A percentile compares a stretch with the other conserved stretches of the same genome.
Evolutionary conservation across 2,329 filamentous ascomycete species (phyloP).

Genomic region (Dichotomopilus funicola): DNA sequence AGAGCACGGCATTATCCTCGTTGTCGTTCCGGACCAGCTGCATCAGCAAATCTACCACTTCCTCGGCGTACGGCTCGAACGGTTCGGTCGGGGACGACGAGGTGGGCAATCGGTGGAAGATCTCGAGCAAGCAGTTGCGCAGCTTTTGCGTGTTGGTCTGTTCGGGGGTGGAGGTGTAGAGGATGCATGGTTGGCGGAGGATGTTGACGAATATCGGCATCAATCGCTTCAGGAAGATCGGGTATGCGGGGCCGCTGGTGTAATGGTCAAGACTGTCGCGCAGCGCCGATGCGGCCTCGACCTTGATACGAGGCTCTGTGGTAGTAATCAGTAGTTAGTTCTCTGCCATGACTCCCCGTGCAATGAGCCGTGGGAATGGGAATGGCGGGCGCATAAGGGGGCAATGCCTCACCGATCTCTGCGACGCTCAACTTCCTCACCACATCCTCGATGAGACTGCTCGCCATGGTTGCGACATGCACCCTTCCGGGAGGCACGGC

Average conservation of each 20-base stretch:
- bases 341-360: too few species aligned
- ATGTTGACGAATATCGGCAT: constrained; percentile 86
- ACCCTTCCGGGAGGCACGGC: constrained; percentile 29
- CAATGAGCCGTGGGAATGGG: background rate
- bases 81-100: constrained; percentile 65
- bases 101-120: constrained; percentile 77
- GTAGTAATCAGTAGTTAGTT: too few species aligned
- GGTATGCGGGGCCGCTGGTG: constrained; percentile 69
- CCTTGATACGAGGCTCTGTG: constrained; percentile 72
- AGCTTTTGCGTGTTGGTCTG: constrained; percentile 68
- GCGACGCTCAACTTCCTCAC: constrained; percentile 52
- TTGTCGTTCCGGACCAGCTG: constrained; percentile 84
- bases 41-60: constrained; percentile 88
- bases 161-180: constrained; percentile 82
- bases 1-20: constrained; percentile 97
- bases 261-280: constrained; percentile 90
- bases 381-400: background rate
- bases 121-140: constrained; percentile 88
- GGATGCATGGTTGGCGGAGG: constrained; percentile 78
- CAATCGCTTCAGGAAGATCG: constrained; percentile 74
- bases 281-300: constrained; percentile 75
- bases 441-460: constrained; percentile 55
- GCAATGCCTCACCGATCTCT: constrained; percentile 43
- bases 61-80: constrained; percentile 80
- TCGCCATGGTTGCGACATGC: constrained; percentile 53